Conservation (phyloP, 768 basidiomycete genomes). For the Candolleomyces aberdarensis region DNA sequence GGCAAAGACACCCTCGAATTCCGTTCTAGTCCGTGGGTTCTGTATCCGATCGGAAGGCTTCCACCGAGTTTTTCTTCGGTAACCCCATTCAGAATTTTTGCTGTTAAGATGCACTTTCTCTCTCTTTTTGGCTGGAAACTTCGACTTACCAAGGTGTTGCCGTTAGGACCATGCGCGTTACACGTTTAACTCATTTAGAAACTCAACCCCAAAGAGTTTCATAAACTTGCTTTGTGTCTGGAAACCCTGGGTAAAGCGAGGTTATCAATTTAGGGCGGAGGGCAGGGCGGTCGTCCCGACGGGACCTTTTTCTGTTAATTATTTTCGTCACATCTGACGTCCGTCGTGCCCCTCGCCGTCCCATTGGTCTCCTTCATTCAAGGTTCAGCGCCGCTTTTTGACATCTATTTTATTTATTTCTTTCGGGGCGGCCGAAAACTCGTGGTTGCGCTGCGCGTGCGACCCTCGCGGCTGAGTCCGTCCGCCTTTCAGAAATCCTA, state of each 20-base stretch:
- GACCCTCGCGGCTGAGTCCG: too few relatives aligned
- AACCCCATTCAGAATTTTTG: not conserved
- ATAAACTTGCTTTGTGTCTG: too few relatives aligned
- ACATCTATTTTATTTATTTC: too few relatives aligned
- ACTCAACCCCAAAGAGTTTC: too few relatives aligned
- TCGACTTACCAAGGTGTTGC: too few relatives aligned
- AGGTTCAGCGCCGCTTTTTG: not conserved
- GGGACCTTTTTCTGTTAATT: not conserved
- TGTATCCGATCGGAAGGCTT: not conserved
- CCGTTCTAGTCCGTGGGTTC: not conserved
- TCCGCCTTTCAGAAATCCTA: not conserved
- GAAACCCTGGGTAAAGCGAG: too few relatives aligned
- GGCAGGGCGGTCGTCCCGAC: too few relatives aligned
- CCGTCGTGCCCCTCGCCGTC: not conserved
- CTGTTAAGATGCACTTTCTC: not conserved
- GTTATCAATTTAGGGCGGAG: too few relatives aligned
- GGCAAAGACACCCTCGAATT: not conserved
- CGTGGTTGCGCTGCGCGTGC: too few relatives aligned
- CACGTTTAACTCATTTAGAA: too few relatives aligned
- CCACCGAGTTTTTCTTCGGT: not conserved
- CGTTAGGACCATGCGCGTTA: too few relatives aligned
- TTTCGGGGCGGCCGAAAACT: too few relatives aligned
- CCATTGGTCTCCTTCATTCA: not conserved
- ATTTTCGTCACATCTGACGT: slow-evolving; percentile 6
- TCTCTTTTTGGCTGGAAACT: not conserved